Evolutionary conservation across 495 filamentous ascomycete species (phyloP).

Genomic region (Xylaria telfairii): DNA sequence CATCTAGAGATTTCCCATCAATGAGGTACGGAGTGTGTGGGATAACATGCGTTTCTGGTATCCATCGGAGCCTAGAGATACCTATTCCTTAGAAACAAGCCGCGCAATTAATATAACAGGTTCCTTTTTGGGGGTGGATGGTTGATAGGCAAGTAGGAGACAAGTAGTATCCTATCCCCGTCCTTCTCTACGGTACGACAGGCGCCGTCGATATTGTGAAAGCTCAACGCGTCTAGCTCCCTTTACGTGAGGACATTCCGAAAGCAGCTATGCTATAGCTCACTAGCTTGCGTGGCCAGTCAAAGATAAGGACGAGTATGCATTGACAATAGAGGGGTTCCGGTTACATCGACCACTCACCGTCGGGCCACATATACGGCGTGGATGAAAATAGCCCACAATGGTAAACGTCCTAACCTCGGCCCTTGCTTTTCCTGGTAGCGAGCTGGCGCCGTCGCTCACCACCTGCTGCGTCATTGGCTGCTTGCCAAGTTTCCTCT

Average conservation of each 20-base stretch:
- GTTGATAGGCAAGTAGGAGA: background rate
- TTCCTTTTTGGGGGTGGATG: background rate
- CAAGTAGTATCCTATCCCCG: background rate
- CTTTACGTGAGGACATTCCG: background rate
- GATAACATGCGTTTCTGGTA: background rate
- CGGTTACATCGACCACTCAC: background rate
- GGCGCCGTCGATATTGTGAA: background rate
- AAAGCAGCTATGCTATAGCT: background rate
- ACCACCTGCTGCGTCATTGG: background rate
- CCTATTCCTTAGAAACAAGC: background rate
- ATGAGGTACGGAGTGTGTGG: background rate
- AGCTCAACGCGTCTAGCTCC: background rate
- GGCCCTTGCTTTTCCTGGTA: background rate
- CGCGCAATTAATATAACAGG: background rate
- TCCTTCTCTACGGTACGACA: background rate
- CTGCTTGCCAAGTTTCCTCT: background rate
- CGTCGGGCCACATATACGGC: background rate
- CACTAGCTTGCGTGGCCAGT: background rate
- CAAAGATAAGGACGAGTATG: conserved; percentile 2
- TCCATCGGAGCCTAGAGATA: background rate
- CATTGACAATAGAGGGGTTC: background rate
- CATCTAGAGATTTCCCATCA: background rate
- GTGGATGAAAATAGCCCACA: conserved; percentile 14
- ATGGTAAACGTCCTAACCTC: background rate
- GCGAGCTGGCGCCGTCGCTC: conserved; percentile 1